Conservation (phyloP, 2,329 filamentous ascomycete species). For the Ramularia endophylla region DNA sequence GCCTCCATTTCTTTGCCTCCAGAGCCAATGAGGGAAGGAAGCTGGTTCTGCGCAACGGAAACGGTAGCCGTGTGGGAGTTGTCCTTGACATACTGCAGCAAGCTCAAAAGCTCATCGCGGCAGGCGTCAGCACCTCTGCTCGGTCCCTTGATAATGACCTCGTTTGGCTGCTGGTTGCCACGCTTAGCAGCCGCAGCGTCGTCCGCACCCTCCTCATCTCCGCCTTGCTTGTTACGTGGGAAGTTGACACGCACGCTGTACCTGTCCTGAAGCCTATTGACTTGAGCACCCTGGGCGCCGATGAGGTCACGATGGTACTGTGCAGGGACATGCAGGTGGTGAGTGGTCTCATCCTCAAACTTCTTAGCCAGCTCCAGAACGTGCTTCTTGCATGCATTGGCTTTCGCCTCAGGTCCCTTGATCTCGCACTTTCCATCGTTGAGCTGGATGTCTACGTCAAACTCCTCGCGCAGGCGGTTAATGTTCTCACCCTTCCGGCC, state of each 20-base stretch:
- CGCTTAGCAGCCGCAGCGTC: conserved; percentile 60
- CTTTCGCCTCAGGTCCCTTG: conserved; percentile 92
- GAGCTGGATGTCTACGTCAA: conserved; percentile 75
- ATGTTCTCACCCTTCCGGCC: conserved; percentile 63
- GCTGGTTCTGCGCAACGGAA: conserved; percentile 81
- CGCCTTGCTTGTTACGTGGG: conserved; percentile 56
- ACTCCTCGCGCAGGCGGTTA: conserved; percentile 62
- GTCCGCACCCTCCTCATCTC: conserved; percentile 65
- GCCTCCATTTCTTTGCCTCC: conserved; percentile 88
- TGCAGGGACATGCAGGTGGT: conserved; percentile 82
- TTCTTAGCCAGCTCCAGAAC: conserved; percentile 74
- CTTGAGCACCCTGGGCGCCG: conserved; percentile 76
- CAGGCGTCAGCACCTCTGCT: conserved; percentile 90
- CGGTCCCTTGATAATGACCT: conserved; percentile 85
- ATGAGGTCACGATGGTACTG: conserved; percentile 95
- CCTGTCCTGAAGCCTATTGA: conserved; percentile 84
- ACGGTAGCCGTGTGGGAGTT: conserved; percentile 76
- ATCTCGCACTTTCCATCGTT: conserved; percentile 92
- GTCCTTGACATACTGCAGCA: conserved; percentile 85
- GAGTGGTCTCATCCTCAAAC: conserved; percentile 84
- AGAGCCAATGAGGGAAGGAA: conserved; percentile 89
- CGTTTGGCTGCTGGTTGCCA: conserved; percentile 65
- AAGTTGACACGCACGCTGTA: conserved; percentile 97
- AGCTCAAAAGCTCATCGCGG: conserved; percentile 80
- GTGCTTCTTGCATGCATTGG: conserved; percentile 75